Base-by-base conservation (phyloP, 805 yeast species). In the Starmera dryadoides region DNA sequence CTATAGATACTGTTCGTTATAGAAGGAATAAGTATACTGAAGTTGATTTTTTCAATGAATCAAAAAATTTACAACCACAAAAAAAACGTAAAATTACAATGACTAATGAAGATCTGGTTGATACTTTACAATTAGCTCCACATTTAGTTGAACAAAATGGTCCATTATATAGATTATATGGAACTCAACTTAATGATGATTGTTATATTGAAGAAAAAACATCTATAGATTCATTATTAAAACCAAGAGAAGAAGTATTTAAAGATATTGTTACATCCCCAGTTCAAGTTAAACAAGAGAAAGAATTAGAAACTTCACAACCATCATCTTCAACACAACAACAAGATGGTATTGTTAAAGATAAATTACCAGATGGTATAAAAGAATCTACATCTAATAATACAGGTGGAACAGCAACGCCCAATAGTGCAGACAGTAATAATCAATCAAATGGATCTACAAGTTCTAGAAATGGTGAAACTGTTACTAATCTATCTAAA, bases 141-240 rank as follows among this genome's bases (percentile, higher is more conserved):
- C 81, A 77, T 55, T 55, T 82, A 36, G 68, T 81, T 6, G 88
- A 84, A 47, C 81, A 85, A 4, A 66, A 73, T 45, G 86, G 87
- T 6, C 75, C 87, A 2, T 59, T 68, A 30, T 64, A 69, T 33
- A 62, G 78, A 37, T 56, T 84, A 16, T 58, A 74, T 9, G 62
- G 65, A 36, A 69, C 68, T 4, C 66, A 70, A 55, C 54, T 81
- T 19, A 63, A 69, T 28, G 81, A 82, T 56, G 89, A 82, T 40
- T 40, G 43, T 15, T 46, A 52, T 40, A 36, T 54, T 18, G 56
- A 50, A 23, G 50, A 47, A 9, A 44, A 49, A 35, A 50, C 51
- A 4, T n/a, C 48, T 4, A 42, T 52, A 18, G 58, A 53, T 32
- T 43, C 49, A 16, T 33, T 48, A 4, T 25, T 51, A 10, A 41